Evolutionary conservation across 495 filamentous ascomycete genomes (phyloP), one percentile per base, ranked within the genome.

Genomic region (Platismatia glauca): DNA sequence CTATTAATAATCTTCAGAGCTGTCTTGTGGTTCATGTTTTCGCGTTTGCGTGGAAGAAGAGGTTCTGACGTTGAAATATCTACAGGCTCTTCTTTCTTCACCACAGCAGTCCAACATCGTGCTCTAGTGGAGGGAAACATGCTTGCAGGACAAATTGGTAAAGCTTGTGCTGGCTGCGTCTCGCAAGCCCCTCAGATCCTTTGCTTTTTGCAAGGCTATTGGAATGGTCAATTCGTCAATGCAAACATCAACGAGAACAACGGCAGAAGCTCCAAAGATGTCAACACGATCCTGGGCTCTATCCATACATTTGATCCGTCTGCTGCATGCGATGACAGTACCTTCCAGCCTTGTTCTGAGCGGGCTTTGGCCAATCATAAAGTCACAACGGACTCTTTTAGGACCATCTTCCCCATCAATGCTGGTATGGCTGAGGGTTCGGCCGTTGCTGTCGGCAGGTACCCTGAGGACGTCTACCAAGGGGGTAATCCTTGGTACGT

Each of bases 381-480:
- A 67, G 72, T 71, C 6, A 66, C 75, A 22, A 74, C 77, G 8
- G 81, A 82, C 64, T 75, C 78, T 16, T 82, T 83, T 70, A 78
- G 86, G 15, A 71, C 71, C 6, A 73, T 78, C 53, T 81, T 78
- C 64, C 53, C 59, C 15, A 62, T 81, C 55, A 77, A 81, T 57
- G 66, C 68, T 4, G 75, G 69, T 22, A 69, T 66, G 53, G 58
- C 75, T 24, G 68, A 76, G 13, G 80, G 82, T 16, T 68, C 72
- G 15, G 83, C 84, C 7, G 79, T 84, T 27, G 84, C 86, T 18
- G 77, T 88, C 12, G 88, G 88, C 52, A 72, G 88, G 27, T 91
- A 91, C 68, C 69, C 84, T 3, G 86, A 89, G 66, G 87, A 90
- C 64, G 68, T 74, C 5, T 90, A 89, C 67, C 83, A 84, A 67